Conservation (phyloP, 805 yeast genomes). For the Pichia sporocuriosa region DNA sequence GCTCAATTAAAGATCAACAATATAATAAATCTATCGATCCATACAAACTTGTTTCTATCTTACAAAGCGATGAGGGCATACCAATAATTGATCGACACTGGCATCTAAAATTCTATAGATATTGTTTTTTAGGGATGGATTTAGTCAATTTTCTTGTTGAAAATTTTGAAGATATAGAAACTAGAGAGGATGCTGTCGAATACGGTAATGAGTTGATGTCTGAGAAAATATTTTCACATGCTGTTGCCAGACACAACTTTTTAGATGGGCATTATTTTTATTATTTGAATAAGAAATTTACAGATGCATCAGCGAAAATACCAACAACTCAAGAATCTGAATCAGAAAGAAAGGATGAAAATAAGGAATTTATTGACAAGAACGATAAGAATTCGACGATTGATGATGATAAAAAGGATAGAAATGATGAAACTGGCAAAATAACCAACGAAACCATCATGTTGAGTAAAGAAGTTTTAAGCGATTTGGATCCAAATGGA, state of each 20-base stretch:
- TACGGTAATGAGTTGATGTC: conserved; percentile 78
- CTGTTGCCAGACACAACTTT: conserved; percentile 74
- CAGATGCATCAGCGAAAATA: conserved; percentile 1
- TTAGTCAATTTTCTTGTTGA: conserved; percentile 80
- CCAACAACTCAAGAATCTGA: background rate
- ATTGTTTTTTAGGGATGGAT: conserved; percentile 81
- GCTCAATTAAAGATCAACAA: conserved; percentile 21
- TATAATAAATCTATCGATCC: conserved; percentile 47
- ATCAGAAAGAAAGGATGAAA: background rate
- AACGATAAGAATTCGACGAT: too few species aligned
- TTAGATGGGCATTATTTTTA: conserved; percentile 93
- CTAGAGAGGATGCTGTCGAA: conserved; percentile 74
- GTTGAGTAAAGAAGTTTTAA: conserved; percentile 58
- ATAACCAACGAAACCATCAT: conserved; percentile 33
- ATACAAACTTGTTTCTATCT: conserved; percentile 49
- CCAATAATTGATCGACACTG: conserved; percentile 73
- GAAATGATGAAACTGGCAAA: background rate
- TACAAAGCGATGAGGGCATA: conserved; percentile 62
- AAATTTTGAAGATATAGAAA: conserved; percentile 69
- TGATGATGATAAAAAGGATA: background rate
- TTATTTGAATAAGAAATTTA: conserved; percentile 52
- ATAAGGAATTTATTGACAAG: background rate
- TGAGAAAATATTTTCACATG: conserved; percentile 69
- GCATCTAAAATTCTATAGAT: conserved; percentile 77
- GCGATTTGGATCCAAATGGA: conserved; percentile 68